These are phyloP conservation scores for Zasmidium citrigriseum DNA, from an alignment of 2,329 filamentous ascomycete species.

Conservation along the genomic window DNA sequence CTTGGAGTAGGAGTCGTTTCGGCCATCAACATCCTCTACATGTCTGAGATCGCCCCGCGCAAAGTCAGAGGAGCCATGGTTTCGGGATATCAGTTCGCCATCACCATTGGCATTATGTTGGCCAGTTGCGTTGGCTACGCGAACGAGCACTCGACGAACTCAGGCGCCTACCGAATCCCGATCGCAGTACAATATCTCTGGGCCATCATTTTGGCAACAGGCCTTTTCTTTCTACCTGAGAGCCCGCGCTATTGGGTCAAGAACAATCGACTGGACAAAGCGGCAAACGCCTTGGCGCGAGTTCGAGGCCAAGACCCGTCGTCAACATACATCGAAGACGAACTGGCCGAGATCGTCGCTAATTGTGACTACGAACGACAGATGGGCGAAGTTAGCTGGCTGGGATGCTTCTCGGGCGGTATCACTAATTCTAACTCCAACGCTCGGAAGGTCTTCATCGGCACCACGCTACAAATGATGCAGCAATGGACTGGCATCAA, in stretches of 20 bases:
- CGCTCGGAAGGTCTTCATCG: constrained; percentile 50
- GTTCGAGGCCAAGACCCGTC: constrained; percentile 74
- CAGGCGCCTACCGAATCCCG: constrained; percentile 75
- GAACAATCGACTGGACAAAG: constrained; percentile 67
- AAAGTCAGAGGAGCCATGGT: constrained; percentile 79
- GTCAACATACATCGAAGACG: constrained; percentile 73
- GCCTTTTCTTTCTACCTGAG: constrained; percentile 77
- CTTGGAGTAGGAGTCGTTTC: constrained; percentile 73
- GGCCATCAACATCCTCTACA: constrained; percentile 56
- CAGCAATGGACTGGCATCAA: constrained; percentile 79
- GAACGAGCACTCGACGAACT: constrained; percentile 63
- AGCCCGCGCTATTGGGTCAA: constrained; percentile 85
- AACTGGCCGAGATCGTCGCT: constrained; percentile 83
- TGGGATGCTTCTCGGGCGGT: constrained; percentile 60
- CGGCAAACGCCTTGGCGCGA: constrained; percentile 64
- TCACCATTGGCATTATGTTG: constrained; percentile 76
- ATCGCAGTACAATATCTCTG: constrained; percentile 79
- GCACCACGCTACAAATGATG: constrained; percentile 50
- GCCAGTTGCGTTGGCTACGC: constrained; percentile 74
- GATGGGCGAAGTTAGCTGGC: constrained; percentile 56
- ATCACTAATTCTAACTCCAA: constrained; percentile 55
- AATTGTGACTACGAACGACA: constrained; percentile 83
- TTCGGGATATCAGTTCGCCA: constrained; percentile 79
- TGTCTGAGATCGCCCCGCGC: constrained; percentile 50
- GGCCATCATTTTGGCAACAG: constrained; percentile 71